Evolutionary conservation across 139 green algal genomes (phyloP), one percentile per base, ranked within the genome.

Genomic region (Volvox reticuliferus): DNA sequence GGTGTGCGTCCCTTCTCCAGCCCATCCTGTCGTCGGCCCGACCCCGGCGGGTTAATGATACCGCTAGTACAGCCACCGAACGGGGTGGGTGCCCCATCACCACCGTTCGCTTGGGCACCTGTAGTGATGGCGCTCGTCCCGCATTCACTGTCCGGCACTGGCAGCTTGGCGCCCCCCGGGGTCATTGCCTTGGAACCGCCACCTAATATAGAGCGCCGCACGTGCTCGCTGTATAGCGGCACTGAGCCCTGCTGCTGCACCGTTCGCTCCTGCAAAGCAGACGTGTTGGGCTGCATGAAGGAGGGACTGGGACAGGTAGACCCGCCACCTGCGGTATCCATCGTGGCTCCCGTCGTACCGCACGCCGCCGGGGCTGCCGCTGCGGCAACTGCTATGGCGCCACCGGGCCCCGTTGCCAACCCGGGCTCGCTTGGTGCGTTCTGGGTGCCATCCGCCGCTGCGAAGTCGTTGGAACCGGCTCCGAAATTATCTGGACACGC

Each of bases 271-370:
- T 88, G 82, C 9, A 68, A 32, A 55, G 30, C 82, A 28, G 82
- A 78, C 55, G 21, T 75, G 55, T 67, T 33, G 55, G n/a, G 61
- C 82, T 86, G 33, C 81, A 79, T 12, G 67, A 89, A 89, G 67
- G 83, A 89, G 26, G 83, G 83, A 65, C 83, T 89, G 26, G 83
- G 83, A 35, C 83, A 89, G 24, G 83, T 89, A 0, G 83, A 89
- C n/a, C 67, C 83, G 36, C 83, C 83, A 28, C 83, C 83, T 13
- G 24, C 22, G 1, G 82, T 88, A 67, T 88, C 82, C 13, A 88
- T 30, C 21, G 82, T 88, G 33, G 9, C 20, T 22, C 78, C 78
- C 13, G 36, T 44, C 21, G 78, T 63, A 17, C 37, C 16, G 12
- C 30, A 35, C 33, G 76, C 30, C 63, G 63, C 63, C 82, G 19